Percentiles rank a stretch among this genome's conserved stretches.
Conservation (phyloP, 495 filamentous ascomycete genomes). For the Copromyces sp. region DNA sequence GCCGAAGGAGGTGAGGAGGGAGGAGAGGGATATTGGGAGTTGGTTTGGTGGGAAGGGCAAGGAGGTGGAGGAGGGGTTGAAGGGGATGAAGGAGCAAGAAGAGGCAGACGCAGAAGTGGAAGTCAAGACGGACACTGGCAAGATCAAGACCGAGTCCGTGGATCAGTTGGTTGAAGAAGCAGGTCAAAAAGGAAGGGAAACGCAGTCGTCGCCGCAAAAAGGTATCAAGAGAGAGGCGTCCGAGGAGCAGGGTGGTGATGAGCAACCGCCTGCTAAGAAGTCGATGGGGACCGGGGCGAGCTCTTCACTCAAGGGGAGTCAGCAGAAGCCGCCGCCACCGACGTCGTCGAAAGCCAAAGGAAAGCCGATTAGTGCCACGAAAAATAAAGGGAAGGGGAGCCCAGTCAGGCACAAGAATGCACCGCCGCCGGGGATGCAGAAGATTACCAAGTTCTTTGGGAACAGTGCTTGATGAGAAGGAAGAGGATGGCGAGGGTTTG, state of each 20-base stretch:
- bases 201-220: conserved; percentile 2
- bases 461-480: conserved; percentile 34
- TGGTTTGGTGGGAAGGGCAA: conserved; percentile 55
- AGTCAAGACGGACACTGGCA: conserved; percentile 18
- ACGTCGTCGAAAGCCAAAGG: background rate
- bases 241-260: conserved; percentile 20
- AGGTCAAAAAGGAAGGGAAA: conserved; percentile 4
- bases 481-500: background rate
- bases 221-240: conserved; percentile 51
- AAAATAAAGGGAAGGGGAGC: conserved; percentile 32
- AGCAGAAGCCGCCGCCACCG: background rate
- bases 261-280: conserved; percentile 37
- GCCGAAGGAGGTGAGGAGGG: conserved; percentile 69
- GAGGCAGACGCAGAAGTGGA: conserved; percentile 16
- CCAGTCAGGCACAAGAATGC: conserved; percentile 14
- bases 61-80: conserved; percentile 19
- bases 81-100: background rate
- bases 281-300: conserved; percentile 17
- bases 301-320: conserved; percentile 8
- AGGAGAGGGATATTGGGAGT: conserved; percentile 86
- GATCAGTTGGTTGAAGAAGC: conserved; percentile 8
- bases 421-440: conserved; percentile 45
- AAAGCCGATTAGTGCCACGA: conserved; percentile 39
- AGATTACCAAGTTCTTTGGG: conserved; percentile 79
- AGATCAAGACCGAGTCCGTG: conserved; percentile 4